A percentile compares a stretch with the other conserved stretches of the same genome.
phyloP scores from a whole-genome alignment of 169 alveolate species.

The Theileria annulata region DNA sequence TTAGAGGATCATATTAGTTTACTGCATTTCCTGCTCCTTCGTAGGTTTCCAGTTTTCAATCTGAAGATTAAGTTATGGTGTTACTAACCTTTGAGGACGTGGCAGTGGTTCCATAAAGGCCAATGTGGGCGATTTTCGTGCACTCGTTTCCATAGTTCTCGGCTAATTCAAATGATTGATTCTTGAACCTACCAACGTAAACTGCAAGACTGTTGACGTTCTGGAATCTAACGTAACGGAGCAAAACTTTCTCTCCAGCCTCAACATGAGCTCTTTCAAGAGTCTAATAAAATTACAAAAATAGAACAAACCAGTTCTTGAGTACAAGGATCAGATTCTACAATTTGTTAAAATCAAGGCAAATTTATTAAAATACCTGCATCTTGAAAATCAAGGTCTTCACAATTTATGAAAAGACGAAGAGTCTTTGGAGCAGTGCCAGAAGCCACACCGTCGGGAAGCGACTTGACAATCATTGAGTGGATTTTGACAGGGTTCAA shows the following conservation, averaged over 20 bases:
- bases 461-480: conserved; percentile 32
- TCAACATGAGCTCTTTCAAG: conserved; percentile 23
- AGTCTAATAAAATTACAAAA: not conserved
- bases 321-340: conserved; percentile 34
- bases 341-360: not conserved
- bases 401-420: conserved; percentile 27
- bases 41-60: conserved; percentile 38
- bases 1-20: no score
- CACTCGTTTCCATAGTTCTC: conserved; percentile 27
- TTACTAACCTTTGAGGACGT: conserved; percentile 24
- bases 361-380: conserved; percentile 10
- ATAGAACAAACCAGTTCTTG: conserved; percentile 26
- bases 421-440: conserved; percentile 39
- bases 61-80: not conserved
- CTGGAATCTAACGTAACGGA: conserved; percentile 35
- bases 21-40: conserved; percentile 21
- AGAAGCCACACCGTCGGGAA: conserved; percentile 22
- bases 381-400: conserved; percentile 30
- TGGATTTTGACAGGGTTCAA: conserved; percentile 27
- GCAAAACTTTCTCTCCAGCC: conserved; percentile 27
- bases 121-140: conserved; percentile 17
- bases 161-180: not conserved
- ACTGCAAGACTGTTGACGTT: conserved; percentile 23
- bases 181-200: conserved; percentile 17
- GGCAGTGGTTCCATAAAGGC: conserved; percentile 25